phyloP scores from a whole-genome alignment of 2,329 filamentous ascomycete species.

The Mycosphaerella sp. region DNA sequence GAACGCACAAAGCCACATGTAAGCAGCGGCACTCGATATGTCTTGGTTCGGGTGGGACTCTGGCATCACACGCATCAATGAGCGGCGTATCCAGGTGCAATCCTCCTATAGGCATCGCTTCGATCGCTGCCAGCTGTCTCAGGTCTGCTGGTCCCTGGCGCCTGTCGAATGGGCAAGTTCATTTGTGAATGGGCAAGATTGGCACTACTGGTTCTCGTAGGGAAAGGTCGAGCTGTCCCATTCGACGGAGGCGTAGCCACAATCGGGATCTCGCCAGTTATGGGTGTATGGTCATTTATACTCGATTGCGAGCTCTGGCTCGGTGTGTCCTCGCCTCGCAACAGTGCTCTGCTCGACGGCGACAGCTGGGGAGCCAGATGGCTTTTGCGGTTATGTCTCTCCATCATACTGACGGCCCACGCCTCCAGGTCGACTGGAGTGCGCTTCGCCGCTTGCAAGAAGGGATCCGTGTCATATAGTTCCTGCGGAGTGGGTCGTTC shows the following conservation, averaged over 20 bases:
- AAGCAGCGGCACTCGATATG: background rate
- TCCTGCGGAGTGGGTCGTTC: constrained; percentile 87
- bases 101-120: constrained; percentile 24
- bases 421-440: constrained; percentile 90
- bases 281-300: constrained; percentile 25
- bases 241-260: constrained; percentile 19
- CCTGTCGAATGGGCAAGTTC: constrained; percentile 43
- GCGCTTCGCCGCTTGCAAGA: constrained; percentile 91
- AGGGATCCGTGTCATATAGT: constrained; percentile 86
- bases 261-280: constrained; percentile 30
- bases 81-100: constrained; percentile 23
- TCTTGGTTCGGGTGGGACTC: background rate
- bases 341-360: constrained; percentile 68
- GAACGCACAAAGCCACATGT: background rate
- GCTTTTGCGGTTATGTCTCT: constrained; percentile 90
- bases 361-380: constrained; percentile 77
- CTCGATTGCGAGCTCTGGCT: constrained; percentile 18
- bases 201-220: constrained; percentile 40
- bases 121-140: constrained; percentile 27
- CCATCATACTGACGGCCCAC: constrained; percentile 92
- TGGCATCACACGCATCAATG: constrained; percentile 1
- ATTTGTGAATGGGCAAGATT: constrained; percentile 30
- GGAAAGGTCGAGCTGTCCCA: constrained; percentile 35
- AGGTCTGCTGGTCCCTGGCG: constrained; percentile 25
- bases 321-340: constrained; percentile 45